These are phyloP conservation scores for Lichtheimia ornata DNA, from an alignment of 371 early-diverging fungal genomes.

Conservation along the genomic window DNA sequence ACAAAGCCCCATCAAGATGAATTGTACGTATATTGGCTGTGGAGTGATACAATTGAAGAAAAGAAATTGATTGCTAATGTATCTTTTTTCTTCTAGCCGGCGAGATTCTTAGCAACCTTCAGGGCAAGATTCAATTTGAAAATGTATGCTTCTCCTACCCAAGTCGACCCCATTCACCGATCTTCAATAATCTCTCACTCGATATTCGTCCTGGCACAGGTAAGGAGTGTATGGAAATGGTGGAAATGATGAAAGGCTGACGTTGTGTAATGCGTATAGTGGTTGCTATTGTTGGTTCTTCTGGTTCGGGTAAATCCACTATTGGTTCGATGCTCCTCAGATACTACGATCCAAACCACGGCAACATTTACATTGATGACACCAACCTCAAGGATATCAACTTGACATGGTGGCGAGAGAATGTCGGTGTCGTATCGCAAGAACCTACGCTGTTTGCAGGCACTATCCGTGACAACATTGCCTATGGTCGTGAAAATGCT, in stretches of 20 bases:
- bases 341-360: constrained; percentile 66
- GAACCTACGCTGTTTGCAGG: constrained; percentile 85
- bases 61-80: not conserved
- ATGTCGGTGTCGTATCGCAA: constrained; percentile 76
- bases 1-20: constrained; percentile 49
- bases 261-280: constrained; percentile 15
- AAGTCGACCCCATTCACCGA: constrained; percentile 58
- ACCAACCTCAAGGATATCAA: constrained; percentile 55
- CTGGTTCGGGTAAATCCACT: constrained; percentile 80
- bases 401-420: constrained; percentile 55
- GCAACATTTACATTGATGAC: constrained; percentile 62
- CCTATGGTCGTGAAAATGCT: constrained; percentile 62
- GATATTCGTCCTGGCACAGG: constrained; percentile 67
- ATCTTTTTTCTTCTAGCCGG: constrained; percentile 26
- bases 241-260: no score
- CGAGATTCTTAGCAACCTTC: constrained; percentile 33
- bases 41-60: not conserved
- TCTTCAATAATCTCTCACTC: constrained; percentile 66
- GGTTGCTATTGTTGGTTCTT: constrained; percentile 62
- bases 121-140: constrained; percentile 67
- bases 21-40: constrained; percentile 17
- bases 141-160: constrained; percentile 75
- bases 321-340: constrained; percentile 68
- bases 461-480: constrained; percentile 80
- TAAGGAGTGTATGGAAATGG: not conserved